Evolutionary conservation across 2,329 filamentous ascomycete species (phyloP).

Genomic region (Alternaria triticina): DNA sequence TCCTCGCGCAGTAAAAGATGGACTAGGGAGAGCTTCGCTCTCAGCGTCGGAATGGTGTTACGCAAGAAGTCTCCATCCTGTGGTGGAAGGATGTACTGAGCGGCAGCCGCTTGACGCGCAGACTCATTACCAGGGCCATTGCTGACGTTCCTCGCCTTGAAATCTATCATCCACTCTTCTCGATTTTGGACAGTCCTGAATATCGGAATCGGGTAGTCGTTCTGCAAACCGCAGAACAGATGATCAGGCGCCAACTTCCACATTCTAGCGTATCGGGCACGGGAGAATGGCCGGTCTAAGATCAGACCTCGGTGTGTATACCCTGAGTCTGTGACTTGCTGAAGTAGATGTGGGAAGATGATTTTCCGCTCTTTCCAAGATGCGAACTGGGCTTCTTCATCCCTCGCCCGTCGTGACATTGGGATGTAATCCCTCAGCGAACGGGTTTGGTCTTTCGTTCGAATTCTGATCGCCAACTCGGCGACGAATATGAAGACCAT

Average conservation of each 20-base stretch:
- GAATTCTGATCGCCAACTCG: background rate
- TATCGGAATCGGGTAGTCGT: background rate
- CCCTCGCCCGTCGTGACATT: background rate
- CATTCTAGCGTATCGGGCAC: background rate
- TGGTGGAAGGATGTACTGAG: background rate
- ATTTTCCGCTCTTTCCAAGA: background rate
- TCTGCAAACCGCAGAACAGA: background rate
- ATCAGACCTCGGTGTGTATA: background rate
- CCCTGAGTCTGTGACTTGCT: background rate
- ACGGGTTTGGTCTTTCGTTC: background rate
- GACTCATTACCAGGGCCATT: background rate
- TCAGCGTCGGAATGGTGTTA: background rate
- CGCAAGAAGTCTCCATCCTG: background rate
- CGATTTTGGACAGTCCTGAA: background rate
- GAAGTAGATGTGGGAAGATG: background rate
- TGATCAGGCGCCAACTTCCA: background rate
- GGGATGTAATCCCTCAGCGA: background rate
- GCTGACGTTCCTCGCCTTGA: background rate
- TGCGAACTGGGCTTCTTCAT: background rate
- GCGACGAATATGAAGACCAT: background rate
- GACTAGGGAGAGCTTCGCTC: background rate
- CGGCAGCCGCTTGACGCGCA: background rate
- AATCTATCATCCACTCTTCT: background rate
- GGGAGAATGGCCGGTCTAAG: background rate
- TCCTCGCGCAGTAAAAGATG: background rate